Evolutionary conservation across 164 flowering plant species (phyloP).

Genomic region (Macadamia integrifolia): DNA sequence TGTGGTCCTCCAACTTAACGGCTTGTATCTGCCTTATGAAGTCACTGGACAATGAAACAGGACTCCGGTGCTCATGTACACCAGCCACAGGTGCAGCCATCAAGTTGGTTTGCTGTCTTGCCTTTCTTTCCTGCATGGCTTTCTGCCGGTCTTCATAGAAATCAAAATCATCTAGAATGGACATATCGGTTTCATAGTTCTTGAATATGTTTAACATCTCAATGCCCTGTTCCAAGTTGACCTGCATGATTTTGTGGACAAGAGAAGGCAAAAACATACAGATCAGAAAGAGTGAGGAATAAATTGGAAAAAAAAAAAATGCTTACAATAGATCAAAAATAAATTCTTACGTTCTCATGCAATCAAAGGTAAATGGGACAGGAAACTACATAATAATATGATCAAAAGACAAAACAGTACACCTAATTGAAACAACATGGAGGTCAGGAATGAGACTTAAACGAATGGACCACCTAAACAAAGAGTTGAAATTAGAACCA

Average conservation of each 20-base stretch:
- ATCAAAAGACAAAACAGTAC: too few relatives aligned
- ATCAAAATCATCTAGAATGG: conserved; percentile 70
- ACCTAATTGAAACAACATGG: too few relatives aligned
- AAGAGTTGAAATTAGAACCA: too few relatives aligned
- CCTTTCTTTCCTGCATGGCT: conserved; percentile 65
- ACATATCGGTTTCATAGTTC: conserved; percentile 47
- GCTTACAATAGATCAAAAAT: too few relatives aligned
- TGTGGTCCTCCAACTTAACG: conserved; percentile 45
- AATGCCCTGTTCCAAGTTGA: conserved; percentile 66
- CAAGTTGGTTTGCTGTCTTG: conserved; percentile 46
- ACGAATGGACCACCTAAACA: too few relatives aligned
- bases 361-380: too few relatives aligned
- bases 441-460: too few relatives aligned
- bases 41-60: conserved; percentile 28
- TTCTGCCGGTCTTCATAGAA: conserved; percentile 69
- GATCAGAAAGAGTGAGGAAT: too few relatives aligned
- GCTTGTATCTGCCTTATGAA: conserved; percentile 51
- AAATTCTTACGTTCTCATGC: too few relatives aligned
- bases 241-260: conserved; percentile 32
- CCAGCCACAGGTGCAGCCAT: conserved; percentile 28
- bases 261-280: neutral
- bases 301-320: neutral
- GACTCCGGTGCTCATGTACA: conserved; percentile 27
- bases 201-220: conserved; percentile 72
- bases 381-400: too few relatives aligned